These are phyloP conservation scores for Aspergillus carlsbadensis DNA, from an alignment of 495 filamentous ascomycete genomes.

Conservation along the genomic window DNA sequence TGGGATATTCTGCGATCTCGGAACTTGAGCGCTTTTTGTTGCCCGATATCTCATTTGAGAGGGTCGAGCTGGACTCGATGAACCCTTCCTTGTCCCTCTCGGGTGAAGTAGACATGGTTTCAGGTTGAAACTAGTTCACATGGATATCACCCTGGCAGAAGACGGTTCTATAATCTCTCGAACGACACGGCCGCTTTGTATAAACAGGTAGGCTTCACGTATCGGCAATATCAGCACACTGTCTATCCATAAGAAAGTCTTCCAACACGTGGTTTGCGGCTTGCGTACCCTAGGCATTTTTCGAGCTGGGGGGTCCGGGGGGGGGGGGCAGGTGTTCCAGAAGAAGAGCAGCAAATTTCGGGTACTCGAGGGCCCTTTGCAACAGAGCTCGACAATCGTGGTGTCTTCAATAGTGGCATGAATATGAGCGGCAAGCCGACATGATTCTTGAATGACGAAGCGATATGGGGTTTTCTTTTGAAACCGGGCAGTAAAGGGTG, in stretches of 20 bases:
- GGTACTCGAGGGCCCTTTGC: not conserved
- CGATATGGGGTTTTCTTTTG: no score
- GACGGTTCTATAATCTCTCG: not conserved
- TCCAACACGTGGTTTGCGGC: not conserved
- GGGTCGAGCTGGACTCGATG: constrained; percentile 8
- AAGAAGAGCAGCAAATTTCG: no score
- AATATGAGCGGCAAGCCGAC: not conserved
- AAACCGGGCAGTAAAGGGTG: no score
- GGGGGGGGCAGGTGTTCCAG: not conserved
- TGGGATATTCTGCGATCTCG: constrained; percentile 64
- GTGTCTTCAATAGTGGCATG: not conserved
- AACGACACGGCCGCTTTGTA: not conserved
- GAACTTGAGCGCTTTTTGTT: constrained; percentile 64
- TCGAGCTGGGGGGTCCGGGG: no score
- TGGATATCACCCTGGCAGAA: not conserved
- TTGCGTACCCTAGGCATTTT: not conserved
- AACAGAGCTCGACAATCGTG: not conserved
- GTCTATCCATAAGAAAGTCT: not conserved
- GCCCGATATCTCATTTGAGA: constrained; percentile 6
- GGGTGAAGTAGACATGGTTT: constrained; percentile 22
- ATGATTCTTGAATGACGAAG: not conserved
- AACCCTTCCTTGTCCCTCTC: constrained; percentile 17
- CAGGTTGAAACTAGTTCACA: not conserved
- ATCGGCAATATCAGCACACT: not conserved
- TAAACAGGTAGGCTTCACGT: not conserved